These are phyloP conservation scores for Sonneratia alba DNA, from an alignment of 345 rosid species.

Conservation along the genomic window DNA sequence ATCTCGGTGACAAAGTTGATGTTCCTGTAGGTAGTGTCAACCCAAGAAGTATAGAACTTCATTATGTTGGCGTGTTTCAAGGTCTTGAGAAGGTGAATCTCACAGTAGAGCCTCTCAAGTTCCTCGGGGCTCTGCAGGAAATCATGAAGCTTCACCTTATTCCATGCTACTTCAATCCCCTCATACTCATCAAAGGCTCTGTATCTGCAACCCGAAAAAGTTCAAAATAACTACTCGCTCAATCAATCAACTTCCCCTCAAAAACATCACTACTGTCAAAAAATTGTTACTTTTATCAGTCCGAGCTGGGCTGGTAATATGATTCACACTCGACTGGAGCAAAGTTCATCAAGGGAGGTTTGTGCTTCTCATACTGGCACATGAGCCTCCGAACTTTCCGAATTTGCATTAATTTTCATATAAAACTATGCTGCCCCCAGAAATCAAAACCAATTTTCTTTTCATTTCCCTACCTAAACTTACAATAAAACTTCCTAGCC, in stretches of 20 bases:
- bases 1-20: slow-evolving; percentile 95
- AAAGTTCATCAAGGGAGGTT: no score
- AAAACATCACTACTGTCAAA: not conserved
- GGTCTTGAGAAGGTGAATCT: slow-evolving; percentile 90
- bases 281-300: not conserved
- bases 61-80: slow-evolving; percentile 85
- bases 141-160: slow-evolving; percentile 88
- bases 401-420: not conserved
- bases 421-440: not conserved
- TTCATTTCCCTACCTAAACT: not conserved
- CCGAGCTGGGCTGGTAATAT: no score
- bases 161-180: slow-evolving; percentile 98
- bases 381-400: not conserved
- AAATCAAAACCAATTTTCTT: not conserved
- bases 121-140: slow-evolving; percentile 81
- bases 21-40: slow-evolving; percentile 67
- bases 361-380: no score
- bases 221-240: not conserved
- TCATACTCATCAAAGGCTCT: slow-evolving; percentile 86
- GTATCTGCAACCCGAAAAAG: slow-evolving; percentile 31
- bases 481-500: not conserved
- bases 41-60: slow-evolving; percentile 94
- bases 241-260: not conserved
- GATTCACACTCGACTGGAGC: no score
- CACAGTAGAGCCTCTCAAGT: slow-evolving; percentile 83